phyloP scores from a whole-genome alignment of 2,329 filamentous ascomycete genomes.

The Acrocalymma vagum region DNA sequence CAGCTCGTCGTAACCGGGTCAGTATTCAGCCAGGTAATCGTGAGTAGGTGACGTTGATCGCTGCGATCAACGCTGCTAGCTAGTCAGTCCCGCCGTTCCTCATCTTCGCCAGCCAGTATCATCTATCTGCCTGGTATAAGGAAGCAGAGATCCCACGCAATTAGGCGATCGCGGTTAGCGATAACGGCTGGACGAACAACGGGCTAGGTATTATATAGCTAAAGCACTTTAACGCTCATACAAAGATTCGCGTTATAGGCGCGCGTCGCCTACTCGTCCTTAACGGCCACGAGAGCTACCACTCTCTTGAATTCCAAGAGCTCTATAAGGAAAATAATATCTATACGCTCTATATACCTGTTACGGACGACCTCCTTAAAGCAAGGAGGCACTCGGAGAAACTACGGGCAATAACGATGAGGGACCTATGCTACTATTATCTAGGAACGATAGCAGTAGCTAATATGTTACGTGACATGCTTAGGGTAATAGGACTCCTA shows the following conservation, averaged over 20 bases:
- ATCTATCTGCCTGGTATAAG: slow-evolving; percentile 16
- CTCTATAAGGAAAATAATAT: slow-evolving; percentile 10
- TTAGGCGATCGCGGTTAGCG: slow-evolving; percentile 18
- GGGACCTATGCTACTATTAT: too few relatives aligned
- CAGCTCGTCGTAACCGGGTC: slow-evolving; percentile 14
- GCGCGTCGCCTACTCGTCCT: slow-evolving; percentile 34
- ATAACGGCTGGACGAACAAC: slow-evolving; percentile 47
- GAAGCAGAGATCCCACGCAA: slow-evolving; percentile 16
- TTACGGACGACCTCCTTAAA: too few relatives aligned
- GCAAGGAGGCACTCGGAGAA: too few relatives aligned
- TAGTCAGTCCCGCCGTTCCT: slow-evolving; percentile 16
- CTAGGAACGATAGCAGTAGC: too few relatives aligned
- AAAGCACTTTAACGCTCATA: slow-evolving; percentile 9
- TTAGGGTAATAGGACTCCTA: too few relatives aligned
- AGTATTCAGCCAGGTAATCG: slow-evolving; percentile 34
- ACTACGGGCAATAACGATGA: too few relatives aligned
- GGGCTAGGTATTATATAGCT: slow-evolving; percentile 31
- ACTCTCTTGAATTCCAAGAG: slow-evolving; percentile 42
- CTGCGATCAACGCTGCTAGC: slow-evolving; percentile 20
- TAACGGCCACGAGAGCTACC: slow-evolving; percentile 32
- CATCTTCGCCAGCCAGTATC: slow-evolving; percentile 14
- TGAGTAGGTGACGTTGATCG: slow-evolving; percentile 37
- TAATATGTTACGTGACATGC: too few relatives aligned
- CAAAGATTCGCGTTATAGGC: slow-evolving; percentile 3
- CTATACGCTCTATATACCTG: slow-evolving; percentile 5